A percentile compares a stretch with the other conserved stretches of the same genome.
Conservation (phyloP, 2,329 filamentous ascomycete species). For the Ceratocystis colombiana region DNA sequence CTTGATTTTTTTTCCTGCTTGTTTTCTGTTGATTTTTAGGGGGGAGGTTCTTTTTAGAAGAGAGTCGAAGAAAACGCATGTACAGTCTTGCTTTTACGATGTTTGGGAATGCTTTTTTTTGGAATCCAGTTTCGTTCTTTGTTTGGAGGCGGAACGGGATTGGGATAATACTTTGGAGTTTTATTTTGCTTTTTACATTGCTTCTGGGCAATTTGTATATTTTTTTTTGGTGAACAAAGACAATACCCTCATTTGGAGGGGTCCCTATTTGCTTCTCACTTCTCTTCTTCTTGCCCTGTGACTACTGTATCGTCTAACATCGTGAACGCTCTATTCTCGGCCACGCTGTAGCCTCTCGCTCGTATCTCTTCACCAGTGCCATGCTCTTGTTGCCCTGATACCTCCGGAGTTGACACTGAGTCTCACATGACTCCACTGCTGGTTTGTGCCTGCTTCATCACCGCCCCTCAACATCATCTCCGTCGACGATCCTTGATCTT, state of each 20-base stretch:
- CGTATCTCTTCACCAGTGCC: too few relatives aligned
- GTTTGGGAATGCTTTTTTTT: conserved; percentile 15
- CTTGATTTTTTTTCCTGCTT: background rate
- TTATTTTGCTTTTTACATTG: conserved; percentile 14
- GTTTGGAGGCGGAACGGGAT: background rate
- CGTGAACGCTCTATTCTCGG: too few relatives aligned
- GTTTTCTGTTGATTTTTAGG: conserved; percentile 11
- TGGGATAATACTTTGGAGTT: conserved; percentile 16
- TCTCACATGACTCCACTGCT: too few relatives aligned
- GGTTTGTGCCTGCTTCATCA: conserved; percentile 4
- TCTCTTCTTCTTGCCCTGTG: too few relatives aligned
- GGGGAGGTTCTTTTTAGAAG: conserved; percentile 7
- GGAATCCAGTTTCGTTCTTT: conserved; percentile 7
- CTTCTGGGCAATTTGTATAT: background rate
- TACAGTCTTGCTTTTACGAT: conserved; percentile 25
- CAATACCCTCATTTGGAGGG: too few relatives aligned
- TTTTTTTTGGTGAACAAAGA: background rate
- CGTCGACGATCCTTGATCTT: conserved; percentile 2
- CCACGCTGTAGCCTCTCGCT: too few relatives aligned
- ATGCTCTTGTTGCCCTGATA: too few relatives aligned
- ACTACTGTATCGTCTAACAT: too few relatives aligned
- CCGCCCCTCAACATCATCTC: background rate
- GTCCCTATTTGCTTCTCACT: too few relatives aligned
- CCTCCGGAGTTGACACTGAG: too few relatives aligned
- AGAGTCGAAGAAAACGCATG: conserved; percentile 22